A percentile compares a stretch with the other conserved stretches of the same genome.
These are phyloP conservation scores for Barnettozyma botsteinii DNA, from an alignment of 805 yeast genomes.

Conservation along the genomic window DNA sequence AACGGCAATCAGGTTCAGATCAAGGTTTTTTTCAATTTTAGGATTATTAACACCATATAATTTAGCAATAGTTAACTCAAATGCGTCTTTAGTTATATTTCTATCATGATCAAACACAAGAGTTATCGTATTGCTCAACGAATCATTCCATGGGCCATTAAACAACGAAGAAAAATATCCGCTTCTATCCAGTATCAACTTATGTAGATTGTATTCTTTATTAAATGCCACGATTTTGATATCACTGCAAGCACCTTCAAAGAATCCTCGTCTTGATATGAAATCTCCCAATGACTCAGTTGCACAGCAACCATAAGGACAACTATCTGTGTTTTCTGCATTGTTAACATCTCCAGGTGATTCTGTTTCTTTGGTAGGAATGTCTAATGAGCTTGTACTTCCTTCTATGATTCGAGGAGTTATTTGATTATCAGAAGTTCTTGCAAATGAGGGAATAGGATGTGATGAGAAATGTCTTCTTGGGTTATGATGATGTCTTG, in stretches of 20 bases:
- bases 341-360: background rate
- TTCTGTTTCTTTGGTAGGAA: constrained; percentile 8
- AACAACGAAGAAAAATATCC: constrained; percentile 44
- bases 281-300: constrained; percentile 24
- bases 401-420: background rate
- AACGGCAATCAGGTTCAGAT: constrained; percentile 40
- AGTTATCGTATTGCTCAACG: constrained; percentile 20
- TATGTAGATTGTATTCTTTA: constrained; percentile 39
- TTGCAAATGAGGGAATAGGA: background rate
- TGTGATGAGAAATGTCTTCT: background rate
- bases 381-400: background rate
- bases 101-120: constrained; percentile 36
- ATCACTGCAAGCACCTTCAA: constrained; percentile 44
- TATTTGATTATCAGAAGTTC: background rate
- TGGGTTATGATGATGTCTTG: background rate
- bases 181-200: constrained; percentile 38
- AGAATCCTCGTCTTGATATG: constrained; percentile 34
- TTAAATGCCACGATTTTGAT: constrained; percentile 43
- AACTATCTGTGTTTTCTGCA: constrained; percentile 10
- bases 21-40: constrained; percentile 29
- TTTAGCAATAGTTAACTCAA: constrained; percentile 42
- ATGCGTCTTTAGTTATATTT: constrained; percentile 38
- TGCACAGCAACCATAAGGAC: constrained; percentile 28
- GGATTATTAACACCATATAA: constrained; percentile 40
- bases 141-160: constrained; percentile 37